These are phyloP conservation scores for Hypoxylon fuscum DNA, from an alignment of 495 filamentous ascomycete genomes.

Conservation along the genomic window DNA sequence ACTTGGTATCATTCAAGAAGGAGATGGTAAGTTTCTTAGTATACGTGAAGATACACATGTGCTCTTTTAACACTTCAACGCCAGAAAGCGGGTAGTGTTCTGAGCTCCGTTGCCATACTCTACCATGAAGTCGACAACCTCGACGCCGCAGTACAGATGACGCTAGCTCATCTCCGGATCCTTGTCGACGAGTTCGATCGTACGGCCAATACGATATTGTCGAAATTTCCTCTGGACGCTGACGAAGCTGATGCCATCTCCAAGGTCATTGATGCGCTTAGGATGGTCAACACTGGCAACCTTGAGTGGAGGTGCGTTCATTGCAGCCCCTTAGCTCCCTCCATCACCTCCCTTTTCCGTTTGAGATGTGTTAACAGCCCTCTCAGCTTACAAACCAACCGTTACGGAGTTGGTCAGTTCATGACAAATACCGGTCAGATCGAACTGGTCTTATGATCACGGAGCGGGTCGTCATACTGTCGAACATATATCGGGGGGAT, in stretches of 20 bases:
- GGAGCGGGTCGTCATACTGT: background rate
- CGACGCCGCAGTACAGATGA: conserved; percentile 40
- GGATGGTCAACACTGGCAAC: conserved; percentile 39
- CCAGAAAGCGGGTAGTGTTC: conserved; percentile 39
- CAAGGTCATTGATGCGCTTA: conserved; percentile 26
- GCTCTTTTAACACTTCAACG: background rate
- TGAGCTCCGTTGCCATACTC: conserved; percentile 44
- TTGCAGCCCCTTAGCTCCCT: background rate
- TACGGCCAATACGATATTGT: conserved; percentile 27
- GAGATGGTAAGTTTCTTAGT: conserved; percentile 36
- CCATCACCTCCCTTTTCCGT: background rate
- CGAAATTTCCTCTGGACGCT: conserved; percentile 11
- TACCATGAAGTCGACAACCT: conserved; percentile 37
- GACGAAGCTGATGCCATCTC: conserved; percentile 30
- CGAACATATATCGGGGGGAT: too few relatives aligned
- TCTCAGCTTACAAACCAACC: conserved; percentile 31
- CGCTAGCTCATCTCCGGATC: conserved; percentile 34
- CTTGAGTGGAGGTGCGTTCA: conserved; percentile 40
- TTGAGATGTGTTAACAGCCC: background rate
- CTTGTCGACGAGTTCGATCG: conserved; percentile 37
- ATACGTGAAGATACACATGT: too few relatives aligned
- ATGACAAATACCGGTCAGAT: conserved; percentile 31
- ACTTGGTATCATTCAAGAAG: conserved; percentile 41
- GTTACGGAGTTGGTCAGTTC: conserved; percentile 35
- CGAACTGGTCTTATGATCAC: conserved; percentile 31